A percentile compares a stretch with the other conserved stretches of the same genome.
These are phyloP conservation scores for Xylogone sp. DNA, from an alignment of 2,329 filamentous ascomycete species.

Conservation along the genomic window DNA sequence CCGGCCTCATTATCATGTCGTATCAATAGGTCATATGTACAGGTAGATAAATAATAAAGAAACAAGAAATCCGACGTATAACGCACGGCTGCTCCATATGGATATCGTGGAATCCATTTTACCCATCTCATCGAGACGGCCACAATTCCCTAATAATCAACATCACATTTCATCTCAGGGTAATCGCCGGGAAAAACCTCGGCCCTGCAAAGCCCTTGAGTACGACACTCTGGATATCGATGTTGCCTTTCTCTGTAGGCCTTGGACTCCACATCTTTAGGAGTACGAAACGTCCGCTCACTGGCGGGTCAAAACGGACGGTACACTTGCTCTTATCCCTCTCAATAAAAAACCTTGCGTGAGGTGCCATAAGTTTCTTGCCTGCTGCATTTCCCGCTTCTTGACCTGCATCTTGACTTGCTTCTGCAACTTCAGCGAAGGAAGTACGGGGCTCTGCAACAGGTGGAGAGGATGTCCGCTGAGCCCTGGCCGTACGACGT, in stretches of 20 bases:
- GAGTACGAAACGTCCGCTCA: conserved; percentile 78
- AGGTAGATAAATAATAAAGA: no score
- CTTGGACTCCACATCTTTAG: conserved; percentile 87
- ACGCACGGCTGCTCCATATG: no score
- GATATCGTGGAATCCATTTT: no score
- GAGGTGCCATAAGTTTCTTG: conserved; percentile 62
- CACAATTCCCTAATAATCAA: no score
- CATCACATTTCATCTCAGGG: conserved; percentile 13
- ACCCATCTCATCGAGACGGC: background rate
- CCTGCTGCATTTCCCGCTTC: conserved; percentile 54
- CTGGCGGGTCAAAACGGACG: conserved; percentile 78
- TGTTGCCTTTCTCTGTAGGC: conserved; percentile 62
- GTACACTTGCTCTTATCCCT: conserved; percentile 80
- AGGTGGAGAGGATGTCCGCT: conserved; percentile 8
- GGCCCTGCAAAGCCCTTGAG: conserved; percentile 82
- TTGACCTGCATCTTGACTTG: conserved; percentile 46
- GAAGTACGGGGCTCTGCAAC: conserved; percentile 26
- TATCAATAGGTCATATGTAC: no score
- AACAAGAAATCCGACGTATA: no score
- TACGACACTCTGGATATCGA: conserved; percentile 84
- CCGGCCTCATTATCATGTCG: no score
- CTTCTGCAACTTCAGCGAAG: conserved; percentile 24
- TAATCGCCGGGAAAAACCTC: conserved; percentile 71
- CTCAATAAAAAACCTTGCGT: conserved; percentile 81
- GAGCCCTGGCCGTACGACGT: background rate